Evolutionary conservation across 495 filamentous ascomycete genomes (phyloP).

Genomic region (Penicillium nucicola): DNA sequence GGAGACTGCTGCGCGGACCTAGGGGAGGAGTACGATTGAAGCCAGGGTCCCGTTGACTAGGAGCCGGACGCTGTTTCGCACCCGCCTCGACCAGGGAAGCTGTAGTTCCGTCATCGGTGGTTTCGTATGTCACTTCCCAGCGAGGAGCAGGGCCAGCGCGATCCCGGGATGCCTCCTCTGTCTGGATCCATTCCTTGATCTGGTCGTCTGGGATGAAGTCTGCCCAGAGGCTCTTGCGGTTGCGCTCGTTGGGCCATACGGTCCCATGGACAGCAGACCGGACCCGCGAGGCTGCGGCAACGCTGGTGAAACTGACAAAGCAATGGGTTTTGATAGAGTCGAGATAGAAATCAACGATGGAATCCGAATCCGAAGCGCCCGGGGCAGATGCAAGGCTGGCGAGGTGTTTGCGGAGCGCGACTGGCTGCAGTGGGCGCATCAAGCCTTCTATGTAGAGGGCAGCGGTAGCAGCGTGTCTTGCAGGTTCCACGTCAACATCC

Average conservation of each 20-base stretch:
- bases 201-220: conserved; percentile 85
- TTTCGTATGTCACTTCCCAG: conserved; percentile 72
- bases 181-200: conserved; percentile 69
- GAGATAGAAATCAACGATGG: conserved; percentile 69
- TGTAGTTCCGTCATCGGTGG: conserved; percentile 52
- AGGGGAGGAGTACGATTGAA: conserved; percentile 33
- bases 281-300: conserved; percentile 72
- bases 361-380: conserved; percentile 43
- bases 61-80: conserved; percentile 18
- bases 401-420: conserved; percentile 63
- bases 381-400: conserved; percentile 61
- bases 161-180: conserved; percentile 54
- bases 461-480: conserved; percentile 78
- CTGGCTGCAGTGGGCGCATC: conserved; percentile 77
- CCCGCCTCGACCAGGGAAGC: conserved; percentile 55
- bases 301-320: conserved; percentile 65
- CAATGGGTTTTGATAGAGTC: conserved; percentile 87
- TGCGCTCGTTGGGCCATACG: conserved; percentile 84
- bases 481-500: conserved; percentile 55
- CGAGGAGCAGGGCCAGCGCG: conserved; percentile 48
- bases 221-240: conserved; percentile 79
- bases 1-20: conserved; percentile 32
- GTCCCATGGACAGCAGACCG: conserved; percentile 71
- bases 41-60: conserved; percentile 21
- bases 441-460: conserved; percentile 89